Conservation (phyloP, 129 eudicot genomes). For the Heracleum sosnowskyi region DNA sequence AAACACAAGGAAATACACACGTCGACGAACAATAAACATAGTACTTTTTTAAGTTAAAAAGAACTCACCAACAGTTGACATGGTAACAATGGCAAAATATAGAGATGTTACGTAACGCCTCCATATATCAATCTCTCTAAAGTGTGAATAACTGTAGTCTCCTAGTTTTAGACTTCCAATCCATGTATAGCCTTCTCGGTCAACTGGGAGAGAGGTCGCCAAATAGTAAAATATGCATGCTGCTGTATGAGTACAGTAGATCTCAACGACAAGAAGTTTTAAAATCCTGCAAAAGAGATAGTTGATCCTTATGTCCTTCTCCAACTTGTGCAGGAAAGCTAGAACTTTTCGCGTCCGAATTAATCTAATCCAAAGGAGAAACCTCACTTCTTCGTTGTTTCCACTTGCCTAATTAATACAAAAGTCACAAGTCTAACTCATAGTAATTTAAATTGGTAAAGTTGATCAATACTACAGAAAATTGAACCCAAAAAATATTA, state of each 20-base stretch:
- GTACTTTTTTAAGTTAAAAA: neutral
- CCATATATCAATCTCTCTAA: constrained; percentile 86
- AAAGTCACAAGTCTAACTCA: neutral
- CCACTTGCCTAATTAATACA: constrained; percentile 56
- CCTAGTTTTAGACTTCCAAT: constrained; percentile 85
- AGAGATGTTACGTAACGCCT: constrained; percentile 67
- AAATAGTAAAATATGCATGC: constrained; percentile 93
- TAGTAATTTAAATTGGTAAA: neutral
- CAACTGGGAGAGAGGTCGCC: constrained; percentile 84
- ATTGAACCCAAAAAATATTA: neutral
- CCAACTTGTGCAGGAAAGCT: constrained; percentile 54
- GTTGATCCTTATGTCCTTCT: constrained; percentile 81
- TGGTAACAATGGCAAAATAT: constrained; percentile 89
- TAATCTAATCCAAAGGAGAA: constrained; percentile 67
- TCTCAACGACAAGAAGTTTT: constrained; percentile 73
- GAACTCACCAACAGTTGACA: constrained; percentile 92
- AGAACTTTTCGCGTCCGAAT: constrained; percentile 67
- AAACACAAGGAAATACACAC: neutral
- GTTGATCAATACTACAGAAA: neutral
- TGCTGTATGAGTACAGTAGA: constrained; percentile 95
- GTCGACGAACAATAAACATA: neutral
- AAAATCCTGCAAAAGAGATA: constrained; percentile 79
- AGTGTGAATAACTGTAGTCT: constrained; percentile 66
- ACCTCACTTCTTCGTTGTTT: constrained; percentile 77
- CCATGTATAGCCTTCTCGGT: constrained; percentile 92